phyloP scores from a whole-genome alignment of 441 rosid species.

The Raphanus hybrid region DNA sequence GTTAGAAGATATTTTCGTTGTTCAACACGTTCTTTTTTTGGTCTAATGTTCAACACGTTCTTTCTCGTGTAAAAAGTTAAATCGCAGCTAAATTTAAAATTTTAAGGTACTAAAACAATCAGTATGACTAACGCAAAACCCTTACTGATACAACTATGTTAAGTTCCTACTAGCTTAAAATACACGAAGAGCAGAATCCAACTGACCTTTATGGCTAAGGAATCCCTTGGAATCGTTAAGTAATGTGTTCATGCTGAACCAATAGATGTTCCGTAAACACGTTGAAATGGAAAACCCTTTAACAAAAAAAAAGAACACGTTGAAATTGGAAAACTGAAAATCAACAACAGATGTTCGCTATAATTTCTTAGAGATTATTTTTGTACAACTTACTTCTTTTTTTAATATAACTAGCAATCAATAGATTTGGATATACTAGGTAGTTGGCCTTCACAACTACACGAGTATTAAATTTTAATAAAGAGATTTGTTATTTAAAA shows the following conservation, averaged over 20 bases:
- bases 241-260: neutral
- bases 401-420: neutral
- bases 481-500: neutral
- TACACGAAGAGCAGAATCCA: too few species aligned
- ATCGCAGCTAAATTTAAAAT: neutral
- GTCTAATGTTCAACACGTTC: neutral
- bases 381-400: neutral
- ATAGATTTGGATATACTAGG: neutral
- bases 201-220: neutral
- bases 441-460: neutral
- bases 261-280: neutral
- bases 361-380: neutral
- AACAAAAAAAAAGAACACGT: neutral
- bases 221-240: neutral
- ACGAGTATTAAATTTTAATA: neutral
- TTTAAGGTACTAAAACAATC: neutral
- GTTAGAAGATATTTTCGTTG: neutral
- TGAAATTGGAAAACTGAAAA: neutral
- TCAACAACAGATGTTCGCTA: neutral
- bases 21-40: neutral
- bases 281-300: neutral
- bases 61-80: neutral
- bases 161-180: neutral
- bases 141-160: neutral
- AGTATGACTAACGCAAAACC: neutral